Base-by-base conservation (phyloP, 306 rosid species). In the Lupinus albus region DNA sequence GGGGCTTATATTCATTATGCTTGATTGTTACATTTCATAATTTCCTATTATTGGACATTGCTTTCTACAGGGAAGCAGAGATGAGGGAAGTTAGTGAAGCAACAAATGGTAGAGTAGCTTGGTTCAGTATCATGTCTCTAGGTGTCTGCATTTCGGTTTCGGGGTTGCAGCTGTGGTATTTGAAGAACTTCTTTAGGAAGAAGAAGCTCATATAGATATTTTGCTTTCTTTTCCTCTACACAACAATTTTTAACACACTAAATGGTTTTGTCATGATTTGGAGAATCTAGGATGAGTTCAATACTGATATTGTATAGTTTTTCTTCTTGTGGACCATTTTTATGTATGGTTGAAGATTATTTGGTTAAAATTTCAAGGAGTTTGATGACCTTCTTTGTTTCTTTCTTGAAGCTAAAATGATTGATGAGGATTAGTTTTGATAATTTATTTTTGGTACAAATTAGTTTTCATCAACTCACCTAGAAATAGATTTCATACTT, bases 191-290 rank as follows among this genome's bases (percentile, higher is more conserved):
- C 73, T 83, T 83, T 49, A 68, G 39, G 59, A 87, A 82, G 83
- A 87, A 87, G 86, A 87, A 87, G 81, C 89, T 87, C 77, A 87
- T 87, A 76, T 87, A 84, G 76, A 73, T 38, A 45, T 30, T 68
- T 30, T 68, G 55, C 54, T 67, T 36, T 63, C 9, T 57, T 1
- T 11, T 13, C 25, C 9, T 49, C 4, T 25, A 3, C 0, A 1
- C 51, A 53, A 44, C 44, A 17, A 53, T 68, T 78, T 64, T 49
- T 62, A 46, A 51, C 57, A 77, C 57, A 77, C 67, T 30, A 45
- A 35, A 42, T 51, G 45, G 42, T 41, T 63, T 21, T 72, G 55
- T 61, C 45, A 11, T 46, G 58, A 64, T 66, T 56, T 54, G 36
- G 64, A 75, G 83, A 72, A 35, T 53, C 50, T 54, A 47, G 72